These are phyloP conservation scores for Teratosphaeria zuluensis DNA, from an alignment of 2,329 filamentous ascomycete species.

Conservation along the genomic window DNA sequence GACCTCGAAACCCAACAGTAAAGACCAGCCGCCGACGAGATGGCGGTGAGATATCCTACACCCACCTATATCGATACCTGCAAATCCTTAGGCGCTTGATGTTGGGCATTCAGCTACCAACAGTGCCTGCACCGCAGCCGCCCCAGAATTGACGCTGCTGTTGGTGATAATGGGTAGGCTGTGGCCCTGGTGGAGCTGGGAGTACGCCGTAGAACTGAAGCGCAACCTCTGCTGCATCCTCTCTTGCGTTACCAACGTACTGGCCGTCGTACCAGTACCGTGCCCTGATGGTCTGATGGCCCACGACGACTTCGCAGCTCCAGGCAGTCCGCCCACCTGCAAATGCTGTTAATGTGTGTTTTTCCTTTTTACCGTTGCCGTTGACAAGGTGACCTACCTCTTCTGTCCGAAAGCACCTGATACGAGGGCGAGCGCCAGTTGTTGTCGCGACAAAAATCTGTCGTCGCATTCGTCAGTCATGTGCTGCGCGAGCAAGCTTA, in stretches of 20 bases:
- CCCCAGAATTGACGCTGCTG: conserved; percentile 8
- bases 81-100: neutral
- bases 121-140: neutral
- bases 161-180: conserved; percentile 12
- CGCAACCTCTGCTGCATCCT: conserved; percentile 83
- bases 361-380: neutral
- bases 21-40: neutral
- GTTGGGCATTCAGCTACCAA: neutral
- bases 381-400: conserved; percentile 44
- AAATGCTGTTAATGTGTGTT: neutral
- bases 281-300: conserved; percentile 55
- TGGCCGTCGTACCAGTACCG: conserved; percentile 88
- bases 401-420: conserved; percentile 63
- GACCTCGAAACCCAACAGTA: neutral
- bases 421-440: conserved; percentile 33
- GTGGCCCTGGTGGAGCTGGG: conserved; percentile 14
- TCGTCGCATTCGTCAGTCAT: neutral
- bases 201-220: conserved; percentile 44
- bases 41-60: neutral
- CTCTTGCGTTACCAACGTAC: conserved; percentile 76
- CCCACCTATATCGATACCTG: neutral
- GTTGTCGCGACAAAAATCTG: conserved; percentile 21
- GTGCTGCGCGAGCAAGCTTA: conserved; percentile 2
- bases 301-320: conserved; percentile 71
- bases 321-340: conserved; percentile 82